Conservation (phyloP, 768 basidiomycete genomes). For the Suillus fuscotomentosus region DNA sequence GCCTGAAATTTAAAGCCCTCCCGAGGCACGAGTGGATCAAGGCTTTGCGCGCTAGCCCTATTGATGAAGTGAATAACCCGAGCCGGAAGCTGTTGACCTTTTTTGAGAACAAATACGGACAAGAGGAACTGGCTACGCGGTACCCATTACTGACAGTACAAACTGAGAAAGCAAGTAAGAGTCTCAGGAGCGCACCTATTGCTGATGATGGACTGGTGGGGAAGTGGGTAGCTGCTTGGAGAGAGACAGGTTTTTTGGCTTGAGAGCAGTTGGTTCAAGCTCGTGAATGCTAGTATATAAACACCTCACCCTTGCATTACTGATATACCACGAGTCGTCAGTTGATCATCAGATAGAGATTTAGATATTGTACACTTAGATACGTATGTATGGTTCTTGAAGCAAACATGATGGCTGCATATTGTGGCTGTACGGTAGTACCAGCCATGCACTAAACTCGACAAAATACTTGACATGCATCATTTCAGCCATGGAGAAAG, state of each 20-base stretch:
- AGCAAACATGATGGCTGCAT: too few species aligned
- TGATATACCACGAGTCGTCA: neutral
- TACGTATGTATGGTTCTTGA: too few species aligned
- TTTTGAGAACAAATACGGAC: constrained; percentile 26
- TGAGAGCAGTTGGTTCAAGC: neutral
- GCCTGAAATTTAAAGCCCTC: constrained; percentile 27
- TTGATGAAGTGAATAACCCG: constrained; percentile 22
- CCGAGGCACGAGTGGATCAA: constrained; percentile 23
- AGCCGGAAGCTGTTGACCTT: constrained; percentile 22
- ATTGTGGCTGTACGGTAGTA: too few species aligned
- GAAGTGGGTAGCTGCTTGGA: constrained; percentile 44
- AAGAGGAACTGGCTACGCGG: constrained; percentile 8
- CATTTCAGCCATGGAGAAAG: constrained; percentile 37
- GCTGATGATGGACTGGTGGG: constrained; percentile 30
- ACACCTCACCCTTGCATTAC: neutral
- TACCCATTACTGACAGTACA: constrained; percentile 11
- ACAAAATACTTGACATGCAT: too few species aligned
- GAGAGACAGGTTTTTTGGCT: constrained; percentile 35
- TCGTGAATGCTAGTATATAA: too few species aligned
- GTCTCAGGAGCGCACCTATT: constrained; percentile 16
- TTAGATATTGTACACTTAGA: neutral
- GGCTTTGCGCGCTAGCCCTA: constrained; percentile 20
- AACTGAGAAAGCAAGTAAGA: constrained; percentile 14
- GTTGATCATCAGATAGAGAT: neutral
- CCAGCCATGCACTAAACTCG: too few species aligned